Percentiles rank a stretch among this genome's conserved stretches.
Evolutionary conservation across 192 early-diverging fungal species (phyloP).

Genomic region (Coemansia umbellata): DNA sequence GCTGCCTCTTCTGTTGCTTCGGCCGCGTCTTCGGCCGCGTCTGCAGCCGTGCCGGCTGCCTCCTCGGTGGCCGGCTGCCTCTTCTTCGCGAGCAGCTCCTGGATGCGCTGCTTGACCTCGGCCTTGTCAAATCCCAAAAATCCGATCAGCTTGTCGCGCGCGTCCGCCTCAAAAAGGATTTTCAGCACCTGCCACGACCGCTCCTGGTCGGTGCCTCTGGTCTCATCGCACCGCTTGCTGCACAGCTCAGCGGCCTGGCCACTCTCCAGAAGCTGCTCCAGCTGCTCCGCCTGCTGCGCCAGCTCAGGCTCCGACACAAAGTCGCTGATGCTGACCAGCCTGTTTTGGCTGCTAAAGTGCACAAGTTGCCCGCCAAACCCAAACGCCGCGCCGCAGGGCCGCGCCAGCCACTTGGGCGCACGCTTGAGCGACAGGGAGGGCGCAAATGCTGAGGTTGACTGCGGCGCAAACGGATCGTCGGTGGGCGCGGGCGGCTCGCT

Average conservation of each 20-base stretch:
- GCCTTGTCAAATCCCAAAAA: slow-evolving; percentile 87
- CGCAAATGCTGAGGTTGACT: slow-evolving; percentile 31
- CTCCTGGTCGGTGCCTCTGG: slow-evolving; percentile 29
- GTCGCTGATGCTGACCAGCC: slow-evolving; percentile 58
- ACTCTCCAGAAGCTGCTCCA: slow-evolving; percentile 64
- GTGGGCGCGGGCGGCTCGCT: background rate
- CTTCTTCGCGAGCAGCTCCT: slow-evolving; percentile 37
- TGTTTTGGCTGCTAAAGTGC: slow-evolving; percentile 59
- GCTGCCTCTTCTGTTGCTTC: slow-evolving; percentile 4
- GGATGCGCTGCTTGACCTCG: slow-evolving; percentile 60
- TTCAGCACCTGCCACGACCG: slow-evolving; percentile 77
- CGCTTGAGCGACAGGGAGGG: slow-evolving; percentile 65
- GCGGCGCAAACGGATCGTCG: slow-evolving; percentile 77
- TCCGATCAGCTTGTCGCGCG: slow-evolving; percentile 74
- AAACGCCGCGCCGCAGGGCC: slow-evolving; percentile 82
- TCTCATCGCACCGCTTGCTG: slow-evolving; percentile 32
- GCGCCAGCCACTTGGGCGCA: slow-evolving; percentile 93
- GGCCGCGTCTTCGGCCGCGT: background rate
- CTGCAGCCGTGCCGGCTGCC: slow-evolving; percentile 1
- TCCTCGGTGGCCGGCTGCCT: slow-evolving; percentile 5
- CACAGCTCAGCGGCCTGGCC: slow-evolving; percentile 53
- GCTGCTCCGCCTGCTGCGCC: slow-evolving; percentile 61
- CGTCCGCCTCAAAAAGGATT: slow-evolving; percentile 74
- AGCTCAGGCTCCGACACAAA: slow-evolving; percentile 75
- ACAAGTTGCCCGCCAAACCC: slow-evolving; percentile 90